These are phyloP conservation scores for Wallacemonas rigidus DNA, from an alignment of 208 protist genomes.

Conservation along the genomic window DNA sequence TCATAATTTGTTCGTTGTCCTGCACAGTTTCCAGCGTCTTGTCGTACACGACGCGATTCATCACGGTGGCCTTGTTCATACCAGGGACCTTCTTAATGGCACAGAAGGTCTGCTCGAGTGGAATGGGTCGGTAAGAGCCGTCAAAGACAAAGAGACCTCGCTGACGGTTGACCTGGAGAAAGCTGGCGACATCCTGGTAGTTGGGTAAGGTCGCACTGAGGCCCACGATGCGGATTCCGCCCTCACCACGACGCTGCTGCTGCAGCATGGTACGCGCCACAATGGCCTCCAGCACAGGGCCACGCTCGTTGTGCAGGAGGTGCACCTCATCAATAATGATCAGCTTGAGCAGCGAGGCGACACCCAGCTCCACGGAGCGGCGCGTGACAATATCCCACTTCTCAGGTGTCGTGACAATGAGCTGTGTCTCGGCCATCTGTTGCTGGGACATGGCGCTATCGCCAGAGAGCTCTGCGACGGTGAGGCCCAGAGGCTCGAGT, in stretches of 20 bases:
- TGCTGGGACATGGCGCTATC: constrained; percentile 96
- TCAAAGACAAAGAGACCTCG: constrained; percentile 96
- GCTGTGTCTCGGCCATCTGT: constrained; percentile 96
- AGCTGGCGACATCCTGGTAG: constrained; percentile 98
- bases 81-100: constrained; percentile 96
- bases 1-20: constrained; percentile 95
- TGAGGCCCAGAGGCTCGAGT: constrained; percentile 94
- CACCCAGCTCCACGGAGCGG: constrained; percentile 95
- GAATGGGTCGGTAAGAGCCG: constrained; percentile 95
- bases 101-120: constrained; percentile 98
- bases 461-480: constrained; percentile 98
- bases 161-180: constrained; percentile 97
- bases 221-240: constrained; percentile 97
- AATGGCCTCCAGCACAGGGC: constrained; percentile 99
- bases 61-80: constrained; percentile 92
- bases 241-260: constrained; percentile 73
- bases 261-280: constrained; percentile 95
- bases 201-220: constrained; percentile 99
- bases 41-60: constrained; percentile 98
- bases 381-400: constrained; percentile 99
- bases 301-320: constrained; percentile 99
- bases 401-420: constrained; percentile 99
- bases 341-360: constrained; percentile 83
- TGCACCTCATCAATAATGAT: constrained; percentile 99
- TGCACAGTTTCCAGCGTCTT: constrained; percentile 94